Base-by-base conservation (phyloP, 176 grass and related monocot species). In the Oryza rufipogon region DNA sequence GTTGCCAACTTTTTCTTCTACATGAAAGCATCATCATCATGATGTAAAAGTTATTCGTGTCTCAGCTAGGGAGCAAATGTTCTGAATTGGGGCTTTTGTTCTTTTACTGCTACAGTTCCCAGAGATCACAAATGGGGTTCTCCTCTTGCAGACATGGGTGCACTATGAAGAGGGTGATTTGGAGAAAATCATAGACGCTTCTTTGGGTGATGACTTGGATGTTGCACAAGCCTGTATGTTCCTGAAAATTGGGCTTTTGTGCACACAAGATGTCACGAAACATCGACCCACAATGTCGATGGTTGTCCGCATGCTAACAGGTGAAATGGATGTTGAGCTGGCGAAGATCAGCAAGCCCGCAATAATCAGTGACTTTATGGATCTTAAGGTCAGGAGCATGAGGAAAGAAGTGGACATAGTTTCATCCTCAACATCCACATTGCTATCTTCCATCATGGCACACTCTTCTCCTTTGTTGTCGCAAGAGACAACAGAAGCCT, bases 131-230 rank as follows among this genome's bases (percentile, higher is more conserved):
- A 89, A 92, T 78, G 87, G 86, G 64, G 83, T 89, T 92, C 91
- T 96, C 73, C 80, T 90, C 75, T 83, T 95, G 92, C 95, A 93
- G 85, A 93, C 91, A 70, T 97, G 95, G 92, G 82, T 88, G 56
- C 87, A 87, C 60, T 90, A 91, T 64, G 89, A 97, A 38, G 85
- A 73, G 25, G 91, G 91, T 38, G 51, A 84, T 79, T 58, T 97
- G 65, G 64, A 72, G 38, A 88, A 83, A 73, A 88, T 95, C 38
- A 61, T 95, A 63, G 95, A 93, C 69, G 46, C 82, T 68, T 95
- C 87, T 88, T 75, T 93, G 69, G 71, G 30, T 2, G 76, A 88
- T n/a, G 91, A 95, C 39, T 79, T 97, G 74, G 85, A 97, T 63
- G 30, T 82, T 25, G 87, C 66, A 16, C 82, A 97, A 58, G 92